Conservation (phyloP, 2,329 filamentous ascomycete genomes). For the Ascochyta rabiei region DNA sequence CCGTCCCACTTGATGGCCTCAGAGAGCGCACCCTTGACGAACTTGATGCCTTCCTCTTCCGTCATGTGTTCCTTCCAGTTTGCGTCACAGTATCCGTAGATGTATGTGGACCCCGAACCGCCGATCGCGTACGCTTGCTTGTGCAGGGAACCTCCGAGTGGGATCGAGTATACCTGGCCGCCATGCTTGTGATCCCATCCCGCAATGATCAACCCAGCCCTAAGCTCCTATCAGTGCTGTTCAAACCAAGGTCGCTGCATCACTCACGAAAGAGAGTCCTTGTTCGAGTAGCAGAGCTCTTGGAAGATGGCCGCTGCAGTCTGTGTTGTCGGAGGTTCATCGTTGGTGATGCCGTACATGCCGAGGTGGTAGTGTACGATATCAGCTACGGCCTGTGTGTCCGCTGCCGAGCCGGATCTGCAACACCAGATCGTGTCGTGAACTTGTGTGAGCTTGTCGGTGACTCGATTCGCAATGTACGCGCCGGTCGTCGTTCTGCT, state of each 20-base stretch:
- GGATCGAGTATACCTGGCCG: constrained; percentile 97
- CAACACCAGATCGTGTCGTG: constrained; percentile 99
- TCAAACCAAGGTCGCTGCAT: background rate
- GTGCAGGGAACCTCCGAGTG: constrained; percentile 93
- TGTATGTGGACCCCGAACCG: constrained; percentile 97
- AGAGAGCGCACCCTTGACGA: constrained; percentile 87
- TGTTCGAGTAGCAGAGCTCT: constrained; percentile 97
- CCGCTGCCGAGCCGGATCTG: constrained; percentile 93
- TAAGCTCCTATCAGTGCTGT: constrained; percentile 49
- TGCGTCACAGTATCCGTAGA: constrained; percentile 97
- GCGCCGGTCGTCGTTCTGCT: constrained; percentile 96
- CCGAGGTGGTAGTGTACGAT: constrained; percentile 97
- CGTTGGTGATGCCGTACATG: constrained; percentile 88
- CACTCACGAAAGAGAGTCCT: constrained; percentile 83
- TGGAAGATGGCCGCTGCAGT: constrained; percentile 96
- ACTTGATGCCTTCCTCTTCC: constrained; percentile 85
- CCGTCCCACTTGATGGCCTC: constrained; percentile 99
- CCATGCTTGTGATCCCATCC: constrained; percentile 95
- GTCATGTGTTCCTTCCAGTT: constrained; percentile 97
- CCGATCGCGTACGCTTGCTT: constrained; percentile 96
- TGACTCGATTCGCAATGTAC: constrained; percentile 99
- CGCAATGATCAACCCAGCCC: constrained; percentile 97
- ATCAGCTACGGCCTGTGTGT: constrained; percentile 96
- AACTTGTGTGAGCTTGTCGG: constrained; percentile 97
- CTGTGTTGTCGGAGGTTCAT: constrained; percentile 89